Conservation (phyloP, 2,329 filamentous ascomycete genomes). For the Alternaria metachromatica region DNA sequence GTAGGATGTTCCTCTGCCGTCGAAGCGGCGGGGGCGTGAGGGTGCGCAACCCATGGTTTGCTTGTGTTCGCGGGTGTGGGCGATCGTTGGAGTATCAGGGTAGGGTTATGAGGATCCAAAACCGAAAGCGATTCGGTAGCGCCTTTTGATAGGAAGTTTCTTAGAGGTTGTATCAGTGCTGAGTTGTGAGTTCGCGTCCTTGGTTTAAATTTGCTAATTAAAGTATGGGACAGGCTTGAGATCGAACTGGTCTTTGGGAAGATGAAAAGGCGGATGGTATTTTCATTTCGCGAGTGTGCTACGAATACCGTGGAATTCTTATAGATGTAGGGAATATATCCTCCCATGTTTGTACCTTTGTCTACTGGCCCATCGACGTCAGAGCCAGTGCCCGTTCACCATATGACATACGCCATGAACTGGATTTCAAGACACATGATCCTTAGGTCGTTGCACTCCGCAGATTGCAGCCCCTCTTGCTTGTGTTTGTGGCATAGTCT, state of each 20-base stretch:
- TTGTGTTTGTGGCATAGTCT: not conserved
- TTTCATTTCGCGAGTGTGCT: too few species aligned
- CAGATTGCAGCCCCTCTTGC: not conserved
- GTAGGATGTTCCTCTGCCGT: not conserved
- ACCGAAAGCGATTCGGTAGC: too few species aligned
- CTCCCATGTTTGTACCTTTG: not conserved
- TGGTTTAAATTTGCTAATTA: too few species aligned
- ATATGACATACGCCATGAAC: not conserved
- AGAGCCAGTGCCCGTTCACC: not conserved
- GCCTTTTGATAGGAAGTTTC: too few species aligned
- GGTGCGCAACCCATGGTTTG: constrained; percentile 27
- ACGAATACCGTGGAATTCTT: not conserved
- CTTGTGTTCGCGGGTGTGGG: too few species aligned
- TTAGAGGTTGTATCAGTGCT: too few species aligned
- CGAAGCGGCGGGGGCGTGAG: constrained; percentile 19
- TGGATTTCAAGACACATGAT: not conserved
- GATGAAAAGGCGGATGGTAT: too few species aligned
- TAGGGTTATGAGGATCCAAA: too few species aligned
- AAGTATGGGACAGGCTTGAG: too few species aligned
- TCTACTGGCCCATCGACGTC: not conserved
- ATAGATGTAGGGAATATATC: not conserved
- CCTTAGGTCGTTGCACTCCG: not conserved
- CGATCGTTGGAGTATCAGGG: too few species aligned
- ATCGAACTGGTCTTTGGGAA: too few species aligned
- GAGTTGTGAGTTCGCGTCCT: too few species aligned